Percentiles rank a stretch among this genome's conserved stretches.
Evolutionary conservation across 2,329 filamentous ascomycete species (phyloP).

Genomic region (Raffaelea ambrosiae): DNA sequence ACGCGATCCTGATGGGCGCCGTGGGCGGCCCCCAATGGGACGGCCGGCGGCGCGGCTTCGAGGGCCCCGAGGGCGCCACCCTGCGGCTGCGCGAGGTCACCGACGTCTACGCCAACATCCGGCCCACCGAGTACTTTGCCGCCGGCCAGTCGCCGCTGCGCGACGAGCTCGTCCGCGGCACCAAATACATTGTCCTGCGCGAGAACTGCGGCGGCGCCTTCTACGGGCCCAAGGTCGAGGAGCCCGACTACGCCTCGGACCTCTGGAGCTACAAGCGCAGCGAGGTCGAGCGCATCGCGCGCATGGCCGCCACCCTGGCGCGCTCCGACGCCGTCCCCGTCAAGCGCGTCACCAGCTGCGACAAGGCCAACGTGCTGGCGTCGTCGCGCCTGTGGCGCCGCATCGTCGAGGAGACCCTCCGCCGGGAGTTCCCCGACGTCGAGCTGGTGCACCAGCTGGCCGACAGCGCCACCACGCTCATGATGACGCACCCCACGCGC

Average conservation of each 20-base stretch:
- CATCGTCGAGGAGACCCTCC: conserved; percentile 30
- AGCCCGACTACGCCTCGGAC: conserved; percentile 33
- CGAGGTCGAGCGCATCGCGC: conserved; percentile 37
- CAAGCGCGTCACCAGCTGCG: conserved; percentile 11
- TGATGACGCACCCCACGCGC: conserved; percentile 35
- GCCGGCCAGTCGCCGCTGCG: conserved; percentile 28
- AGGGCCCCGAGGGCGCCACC: conserved; percentile 18
- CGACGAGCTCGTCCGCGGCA: conserved; percentile 31
- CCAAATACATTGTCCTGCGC: conserved; percentile 37
- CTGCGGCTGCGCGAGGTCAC: conserved; percentile 28
- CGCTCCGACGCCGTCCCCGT: conserved; percentile 4
- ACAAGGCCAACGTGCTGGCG: conserved; percentile 46
- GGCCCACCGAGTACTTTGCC: conserved; percentile 36
- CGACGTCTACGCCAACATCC: conserved; percentile 40
- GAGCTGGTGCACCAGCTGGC: conserved; percentile 35
- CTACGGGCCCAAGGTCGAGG: conserved; percentile 37
- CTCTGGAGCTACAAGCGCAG: conserved; percentile 33
- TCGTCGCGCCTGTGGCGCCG: conserved; percentile 39
- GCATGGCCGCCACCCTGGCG: conserved; percentile 34
- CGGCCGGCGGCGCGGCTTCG: conserved; percentile 28
- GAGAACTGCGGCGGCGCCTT: conserved; percentile 42
- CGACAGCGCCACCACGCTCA: conserved; percentile 38
- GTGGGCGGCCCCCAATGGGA: conserved; percentile 39
- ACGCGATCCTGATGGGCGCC: conserved; percentile 36
- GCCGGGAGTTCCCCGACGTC: conserved; percentile 32